A percentile compares a stretch with the other conserved stretches of the same genome.
Conservation (phyloP, 2,329 filamentous ascomycete species). For the Fusarium redolens region DNA sequence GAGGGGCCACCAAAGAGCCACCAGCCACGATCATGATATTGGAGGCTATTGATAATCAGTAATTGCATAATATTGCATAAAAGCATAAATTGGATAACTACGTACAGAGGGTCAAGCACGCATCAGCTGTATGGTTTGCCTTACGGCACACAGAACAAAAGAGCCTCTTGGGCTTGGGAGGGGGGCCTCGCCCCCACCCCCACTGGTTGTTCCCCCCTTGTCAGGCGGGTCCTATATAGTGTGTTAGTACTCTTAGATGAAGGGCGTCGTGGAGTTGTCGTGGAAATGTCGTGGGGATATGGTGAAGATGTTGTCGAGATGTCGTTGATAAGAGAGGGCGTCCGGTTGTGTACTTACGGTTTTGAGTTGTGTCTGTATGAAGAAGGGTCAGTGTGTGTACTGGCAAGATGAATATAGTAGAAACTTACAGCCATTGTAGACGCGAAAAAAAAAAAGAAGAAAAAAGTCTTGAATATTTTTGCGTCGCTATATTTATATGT, state of each 20-base stretch:
- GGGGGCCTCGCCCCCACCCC: neutral
- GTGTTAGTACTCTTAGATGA: neutral
- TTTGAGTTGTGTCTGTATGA: neutral
- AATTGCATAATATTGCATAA: too few relatives aligned
- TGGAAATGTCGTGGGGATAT: too few relatives aligned
- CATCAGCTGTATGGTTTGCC: accelerated
- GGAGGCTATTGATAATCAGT: too few relatives aligned
- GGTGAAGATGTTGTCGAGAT: neutral
- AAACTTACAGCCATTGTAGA: neutral
- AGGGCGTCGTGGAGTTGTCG: neutral
- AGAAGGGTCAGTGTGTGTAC: neutral
- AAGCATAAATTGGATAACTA: neutral
- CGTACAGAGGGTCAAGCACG: neutral
- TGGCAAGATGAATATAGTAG: neutral
- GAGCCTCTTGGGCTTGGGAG: accelerated
- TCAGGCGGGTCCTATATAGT: neutral
- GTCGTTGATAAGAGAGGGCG: neutral
- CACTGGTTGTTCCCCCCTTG: neutral
- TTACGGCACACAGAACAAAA: accelerated
- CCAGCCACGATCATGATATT: neutral
- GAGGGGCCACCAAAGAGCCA: accelerated
- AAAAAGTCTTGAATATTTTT: neutral
- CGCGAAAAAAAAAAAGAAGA: neutral
- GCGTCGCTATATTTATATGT: neutral
- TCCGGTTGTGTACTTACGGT: neutral